Percentiles rank a stretch among this genome's conserved stretches.
These are phyloP conservation scores for Rhodotorula mucilaginosa DNA, from an alignment of 1,284 basidiomycete genomes.

Conservation along the genomic window DNA sequence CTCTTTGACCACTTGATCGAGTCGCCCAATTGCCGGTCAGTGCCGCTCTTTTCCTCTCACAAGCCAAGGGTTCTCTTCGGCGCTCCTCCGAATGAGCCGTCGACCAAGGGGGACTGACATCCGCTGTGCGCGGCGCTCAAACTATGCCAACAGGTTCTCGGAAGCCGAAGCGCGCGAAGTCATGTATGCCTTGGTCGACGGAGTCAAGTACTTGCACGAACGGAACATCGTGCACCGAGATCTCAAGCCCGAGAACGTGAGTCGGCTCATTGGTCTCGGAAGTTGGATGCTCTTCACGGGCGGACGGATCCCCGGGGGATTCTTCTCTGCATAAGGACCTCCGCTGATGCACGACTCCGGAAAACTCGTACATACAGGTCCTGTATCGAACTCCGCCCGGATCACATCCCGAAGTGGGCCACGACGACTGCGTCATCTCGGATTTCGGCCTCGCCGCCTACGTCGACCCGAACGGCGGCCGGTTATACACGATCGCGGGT, in stretches of 20 bases:
- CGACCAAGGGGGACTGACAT: no score
- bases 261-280: neutral
- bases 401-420: conserved; percentile 25
- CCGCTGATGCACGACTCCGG: neutral
- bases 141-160: conserved; percentile 43
- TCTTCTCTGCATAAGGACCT: no score
- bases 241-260: conserved; percentile 40
- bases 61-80: no score
- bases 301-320: no score
- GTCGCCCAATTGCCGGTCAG: conserved; percentile 22
- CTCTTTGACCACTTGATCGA: conserved; percentile 49
- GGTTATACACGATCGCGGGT: conserved; percentile 39
- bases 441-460: conserved; percentile 40
- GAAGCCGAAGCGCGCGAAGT: conserved; percentile 47
- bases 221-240: conserved; percentile 38
- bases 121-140: no score
- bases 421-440: conserved; percentile 38
- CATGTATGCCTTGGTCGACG: conserved; percentile 28
- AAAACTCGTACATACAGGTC: conserved; percentile 13
- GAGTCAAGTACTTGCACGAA: conserved; percentile 27
- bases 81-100: no score
- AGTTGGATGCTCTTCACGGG: no score
- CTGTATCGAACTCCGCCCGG: conserved; percentile 39
- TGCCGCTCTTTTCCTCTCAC: neutral
- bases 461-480: conserved; percentile 34